Percentiles rank a stretch among this genome's conserved stretches.
These are phyloP conservation scores for Trypanosoma conorhini DNA, from an alignment of 208 protist genomes.

Conservation along the genomic window DNA sequence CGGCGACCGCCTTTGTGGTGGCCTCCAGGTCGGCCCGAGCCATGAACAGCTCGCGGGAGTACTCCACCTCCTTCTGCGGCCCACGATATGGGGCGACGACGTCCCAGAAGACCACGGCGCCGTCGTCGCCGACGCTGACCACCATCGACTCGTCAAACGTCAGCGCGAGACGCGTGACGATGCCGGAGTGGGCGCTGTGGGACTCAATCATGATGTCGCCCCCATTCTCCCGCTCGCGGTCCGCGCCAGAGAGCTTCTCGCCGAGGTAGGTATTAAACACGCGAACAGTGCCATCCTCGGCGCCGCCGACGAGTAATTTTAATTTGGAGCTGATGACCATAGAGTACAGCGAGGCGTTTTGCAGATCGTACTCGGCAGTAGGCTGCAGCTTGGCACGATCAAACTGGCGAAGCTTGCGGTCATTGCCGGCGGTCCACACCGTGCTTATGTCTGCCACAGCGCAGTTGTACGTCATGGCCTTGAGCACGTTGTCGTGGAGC, in stretches of 20 bases:
- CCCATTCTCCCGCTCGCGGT: conserved; percentile 34
- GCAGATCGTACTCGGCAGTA: conserved; percentile 71
- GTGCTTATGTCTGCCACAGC: conserved; percentile 77
- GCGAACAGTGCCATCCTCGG: conserved; percentile 92
- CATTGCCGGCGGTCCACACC: conserved; percentile 94
- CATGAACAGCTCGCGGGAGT: conserved; percentile 94
- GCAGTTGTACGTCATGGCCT: conserved; percentile 93
- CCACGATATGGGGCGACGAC: conserved; percentile 90
- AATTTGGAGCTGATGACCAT: conserved; percentile 86
- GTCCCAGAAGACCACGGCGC: conserved; percentile 90
- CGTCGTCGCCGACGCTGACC: conserved; percentile 95
- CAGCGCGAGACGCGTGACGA: conserved; percentile 84
- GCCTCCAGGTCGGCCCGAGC: conserved; percentile 93
- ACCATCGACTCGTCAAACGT: conserved; percentile 93
- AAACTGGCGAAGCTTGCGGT: conserved; percentile 92
- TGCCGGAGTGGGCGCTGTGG: conserved; percentile 80
- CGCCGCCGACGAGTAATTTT: conserved; percentile 94
- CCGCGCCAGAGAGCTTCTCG: conserved; percentile 57
- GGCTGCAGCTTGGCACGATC: conserved; percentile 61
- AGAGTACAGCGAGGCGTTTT: conserved; percentile 73
- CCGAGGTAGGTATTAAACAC: conserved; percentile 91
- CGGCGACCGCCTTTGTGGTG: conserved; percentile 59
- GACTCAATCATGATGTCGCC: conserved; percentile 83
- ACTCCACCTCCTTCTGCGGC: conserved; percentile 75
- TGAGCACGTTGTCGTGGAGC: conserved; percentile 91